Conservation (phyloP, 495 filamentous ascomycete species). For the Penicillium pancosmium region DNA sequence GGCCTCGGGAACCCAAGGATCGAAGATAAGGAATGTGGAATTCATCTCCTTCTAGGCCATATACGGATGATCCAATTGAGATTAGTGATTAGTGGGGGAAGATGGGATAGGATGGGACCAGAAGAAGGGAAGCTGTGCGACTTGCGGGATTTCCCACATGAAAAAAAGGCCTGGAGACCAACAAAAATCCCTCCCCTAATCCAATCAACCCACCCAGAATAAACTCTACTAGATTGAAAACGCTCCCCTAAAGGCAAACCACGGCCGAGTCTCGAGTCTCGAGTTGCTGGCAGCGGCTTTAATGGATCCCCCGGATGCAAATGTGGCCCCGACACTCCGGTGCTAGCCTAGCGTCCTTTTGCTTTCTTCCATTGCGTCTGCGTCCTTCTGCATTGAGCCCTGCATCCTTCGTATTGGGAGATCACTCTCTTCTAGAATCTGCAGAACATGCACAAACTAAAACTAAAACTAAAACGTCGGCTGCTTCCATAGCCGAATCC, state of each 20-base stretch:
- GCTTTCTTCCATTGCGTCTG: background rate
- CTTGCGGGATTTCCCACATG: slow-evolving; percentile 15
- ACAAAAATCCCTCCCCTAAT: background rate
- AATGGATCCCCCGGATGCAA: slow-evolving; percentile 13
- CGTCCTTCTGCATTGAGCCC: background rate
- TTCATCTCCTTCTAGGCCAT: background rate
- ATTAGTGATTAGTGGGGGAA: no score
- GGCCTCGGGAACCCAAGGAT: no score
- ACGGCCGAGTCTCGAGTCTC: background rate
- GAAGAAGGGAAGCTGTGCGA: slow-evolving; percentile 1
- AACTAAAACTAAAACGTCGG: background rate
- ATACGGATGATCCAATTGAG: background rate
- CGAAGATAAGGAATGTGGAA: slow-evolving; percentile 9
- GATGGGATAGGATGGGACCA: background rate
- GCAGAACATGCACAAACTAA: background rate
- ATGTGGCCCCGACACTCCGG: slow-evolving; percentile 23
- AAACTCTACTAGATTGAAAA: slow-evolving; percentile 11
- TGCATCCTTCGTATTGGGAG: background rate
- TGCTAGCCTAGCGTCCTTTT: background rate
- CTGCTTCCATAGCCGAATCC: background rate
- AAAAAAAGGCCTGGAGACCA: background rate
- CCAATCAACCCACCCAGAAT: background rate
- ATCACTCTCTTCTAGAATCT: background rate
- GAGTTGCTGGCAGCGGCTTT: no score
- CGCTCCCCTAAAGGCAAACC: background rate